Base-by-base conservation (phyloP, 176 grass and related monocot genomes). In the Echinochloa phyllopogon region DNA sequence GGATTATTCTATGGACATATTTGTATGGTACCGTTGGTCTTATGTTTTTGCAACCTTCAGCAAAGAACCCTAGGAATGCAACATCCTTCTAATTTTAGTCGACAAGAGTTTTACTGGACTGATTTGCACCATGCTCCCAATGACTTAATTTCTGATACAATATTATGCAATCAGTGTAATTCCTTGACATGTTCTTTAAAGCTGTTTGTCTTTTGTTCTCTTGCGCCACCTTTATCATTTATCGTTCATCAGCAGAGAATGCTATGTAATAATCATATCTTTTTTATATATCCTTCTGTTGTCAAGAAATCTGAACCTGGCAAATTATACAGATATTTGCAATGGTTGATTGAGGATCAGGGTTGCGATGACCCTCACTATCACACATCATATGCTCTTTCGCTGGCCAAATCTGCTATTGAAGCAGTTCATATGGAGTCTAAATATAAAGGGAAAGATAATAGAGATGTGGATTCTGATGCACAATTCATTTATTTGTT, bases 341-440 rank as follows among this genome's bases (percentile, higher is more conserved):
- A 98, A 74, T 98, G 96, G 96, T 86, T 98, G 83, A 92, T 98
- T 77, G 93, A 98, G 51, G 96, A 94, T 59, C 96, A 95, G 87
- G 85, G 88, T 33, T 95, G 87, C 16, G 91, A 98, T 13, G 91
- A 98, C 27, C 88, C 91, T 83, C 85, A 39, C 64, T 98, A 94
- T 91, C 96, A 98, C 77, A 98, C 96, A 69, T 85, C 92, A 51
- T 98, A 95, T 81, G 96, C 93, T 42, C 80, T 95, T 62, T 92
- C 86, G 65, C 83, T 98, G 64, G 85, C 93, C 27, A 95, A 86
- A 86, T 95, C 96, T 81, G 93, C 80, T 6, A 89, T 95, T 51
- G 87, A 98, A 82, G 76, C 82, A 78, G 55, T 88, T 72, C 67
- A 69, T 80, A 71, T 62, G 74, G 80, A 79, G 20, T 80, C 85